Conservation (phyloP, 2,329 filamentous ascomycete genomes). For the Fusarium poae region DNA sequence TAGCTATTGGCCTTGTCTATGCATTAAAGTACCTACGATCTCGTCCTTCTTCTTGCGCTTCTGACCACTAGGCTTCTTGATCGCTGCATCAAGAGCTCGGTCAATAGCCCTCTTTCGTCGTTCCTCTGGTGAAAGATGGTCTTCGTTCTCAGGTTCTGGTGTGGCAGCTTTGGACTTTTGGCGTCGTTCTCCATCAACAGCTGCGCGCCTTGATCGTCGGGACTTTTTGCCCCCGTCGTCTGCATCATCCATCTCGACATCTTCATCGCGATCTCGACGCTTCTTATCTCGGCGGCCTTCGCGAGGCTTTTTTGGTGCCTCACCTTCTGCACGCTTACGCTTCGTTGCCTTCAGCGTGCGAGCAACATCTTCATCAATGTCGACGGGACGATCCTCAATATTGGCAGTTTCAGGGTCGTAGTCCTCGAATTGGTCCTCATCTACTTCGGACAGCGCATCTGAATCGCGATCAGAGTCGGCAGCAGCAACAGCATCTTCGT, state of each 20-base stretch:
- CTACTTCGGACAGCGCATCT: constrained; percentile 74
- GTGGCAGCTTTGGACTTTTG: constrained; percentile 59
- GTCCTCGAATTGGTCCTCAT: constrained; percentile 77
- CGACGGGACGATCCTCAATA: constrained; percentile 73
- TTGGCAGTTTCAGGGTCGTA: constrained; percentile 75
- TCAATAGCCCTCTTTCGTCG: constrained; percentile 86
- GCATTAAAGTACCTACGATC: constrained; percentile 70
- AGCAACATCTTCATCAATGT: constrained; percentile 75
- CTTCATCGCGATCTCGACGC: constrained; percentile 62
- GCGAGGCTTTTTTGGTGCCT: constrained; percentile 78
- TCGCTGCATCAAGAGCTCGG: constrained; percentile 85
- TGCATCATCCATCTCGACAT: constrained; percentile 62
- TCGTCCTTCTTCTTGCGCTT: constrained; percentile 87
- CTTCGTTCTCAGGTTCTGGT: constrained; percentile 77
- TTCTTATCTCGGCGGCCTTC: constrained; percentile 79
- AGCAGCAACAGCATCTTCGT: constrained; percentile 49
- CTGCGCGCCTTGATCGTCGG: constrained; percentile 63
- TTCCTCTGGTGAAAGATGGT: constrained; percentile 85
- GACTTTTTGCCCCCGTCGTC: constrained; percentile 60
- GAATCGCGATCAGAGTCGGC: constrained; percentile 68
- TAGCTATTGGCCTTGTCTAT: constrained; percentile 22
- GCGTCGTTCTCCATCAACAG: constrained; percentile 61
- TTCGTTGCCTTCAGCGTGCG: constrained; percentile 74
- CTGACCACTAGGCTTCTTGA: constrained; percentile 77
- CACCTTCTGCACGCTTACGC: constrained; percentile 73